These are phyloP conservation scores for Porogramme epimiltina DNA, from an alignment of 1,284 basidiomycete genomes.

Conservation along the genomic window DNA sequence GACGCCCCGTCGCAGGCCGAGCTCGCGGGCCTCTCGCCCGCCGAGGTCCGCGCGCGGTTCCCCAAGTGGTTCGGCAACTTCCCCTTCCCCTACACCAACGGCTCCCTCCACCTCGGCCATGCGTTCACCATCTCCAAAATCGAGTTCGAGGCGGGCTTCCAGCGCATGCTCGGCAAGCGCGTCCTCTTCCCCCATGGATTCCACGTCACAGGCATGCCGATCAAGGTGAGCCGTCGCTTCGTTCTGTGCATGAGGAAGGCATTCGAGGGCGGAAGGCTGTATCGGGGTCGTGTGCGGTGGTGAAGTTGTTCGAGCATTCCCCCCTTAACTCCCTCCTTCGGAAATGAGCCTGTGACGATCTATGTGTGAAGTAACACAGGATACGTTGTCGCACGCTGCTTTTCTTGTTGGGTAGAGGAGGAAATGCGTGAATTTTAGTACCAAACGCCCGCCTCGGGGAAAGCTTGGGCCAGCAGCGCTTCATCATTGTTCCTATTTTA, in stretches of 20 bases:
- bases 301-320: too few relatives aligned
- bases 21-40: slow-evolving; percentile 60
- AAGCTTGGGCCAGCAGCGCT: too few relatives aligned
- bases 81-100: slow-evolving; percentile 99
- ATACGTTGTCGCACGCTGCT: too few relatives aligned
- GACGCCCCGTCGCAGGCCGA: slow-evolving; percentile 77
- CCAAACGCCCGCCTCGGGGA: too few relatives aligned
- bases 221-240: slow-evolving; percentile 71
- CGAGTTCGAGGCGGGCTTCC: slow-evolving; percentile 95
- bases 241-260: not conserved
- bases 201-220: slow-evolving; percentile 98
- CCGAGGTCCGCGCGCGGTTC: slow-evolving; percentile 70
- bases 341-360: too few relatives aligned
- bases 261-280: not conserved
- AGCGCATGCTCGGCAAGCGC: slow-evolving; percentile 94
- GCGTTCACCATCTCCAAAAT: slow-evolving; percentile 99
- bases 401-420: too few relatives aligned
- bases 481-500: too few relatives aligned
- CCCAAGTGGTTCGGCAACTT: slow-evolving; percentile 98
- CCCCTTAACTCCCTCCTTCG: too few relatives aligned
- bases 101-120: slow-evolving; percentile 95
- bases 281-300: too few relatives aligned
- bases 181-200: slow-evolving; percentile 96
- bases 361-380: too few relatives aligned
- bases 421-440: too few relatives aligned